A percentile compares a stretch with the other conserved stretches of the same genome.
These are phyloP conservation scores for Botrytis aclada DNA, from an alignment of 2,329 filamentous ascomycete species.

Conservation along the genomic window DNA sequence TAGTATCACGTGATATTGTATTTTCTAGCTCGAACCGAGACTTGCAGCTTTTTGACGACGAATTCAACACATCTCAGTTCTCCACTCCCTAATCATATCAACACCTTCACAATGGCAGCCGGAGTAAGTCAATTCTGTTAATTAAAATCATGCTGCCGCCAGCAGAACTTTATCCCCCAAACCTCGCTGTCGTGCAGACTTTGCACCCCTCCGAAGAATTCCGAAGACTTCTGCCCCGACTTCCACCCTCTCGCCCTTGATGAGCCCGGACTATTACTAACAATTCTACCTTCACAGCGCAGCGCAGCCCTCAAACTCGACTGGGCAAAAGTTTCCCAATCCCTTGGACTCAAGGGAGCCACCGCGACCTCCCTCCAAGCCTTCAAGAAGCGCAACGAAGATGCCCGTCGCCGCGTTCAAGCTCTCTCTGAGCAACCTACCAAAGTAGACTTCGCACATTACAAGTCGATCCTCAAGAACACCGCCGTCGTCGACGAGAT, in stretches of 20 bases:
- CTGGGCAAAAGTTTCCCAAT: slow-evolving; percentile 92
- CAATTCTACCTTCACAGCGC: slow-evolving; percentile 57
- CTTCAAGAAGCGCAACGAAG: slow-evolving; percentile 99
- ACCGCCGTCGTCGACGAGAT: slow-evolving; percentile 92
- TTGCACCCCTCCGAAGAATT: slow-evolving; percentile 21
- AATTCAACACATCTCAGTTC: slow-evolving; percentile 42
- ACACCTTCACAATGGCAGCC: slow-evolving; percentile 59
- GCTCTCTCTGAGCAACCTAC: slow-evolving; percentile 79
- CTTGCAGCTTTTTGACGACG: slow-evolving; percentile 29
- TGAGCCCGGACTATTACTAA: slow-evolving; percentile 22
- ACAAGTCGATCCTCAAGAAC: slow-evolving; percentile 94
- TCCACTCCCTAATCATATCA: slow-evolving; percentile 48
- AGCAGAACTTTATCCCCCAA: neutral
- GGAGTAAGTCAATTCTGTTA: slow-evolving; percentile 55
- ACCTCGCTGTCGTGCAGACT: neutral
- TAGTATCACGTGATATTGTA: slow-evolving; percentile 26
- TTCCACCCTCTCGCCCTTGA: neutral
- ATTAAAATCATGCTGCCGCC: slow-evolving; percentile 19
- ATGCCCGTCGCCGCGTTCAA: slow-evolving; percentile 91
- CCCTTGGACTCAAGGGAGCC: slow-evolving; percentile 93
- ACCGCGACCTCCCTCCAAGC: slow-evolving; percentile 86
- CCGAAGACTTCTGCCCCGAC: slow-evolving; percentile 4
- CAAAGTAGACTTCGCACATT: slow-evolving; percentile 87
- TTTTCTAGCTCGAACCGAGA: slow-evolving; percentile 19
- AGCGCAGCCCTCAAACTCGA: slow-evolving; percentile 99